Conservation (phyloP, 768 basidiomycete species). For the Pulveroboletus frians region DNA sequence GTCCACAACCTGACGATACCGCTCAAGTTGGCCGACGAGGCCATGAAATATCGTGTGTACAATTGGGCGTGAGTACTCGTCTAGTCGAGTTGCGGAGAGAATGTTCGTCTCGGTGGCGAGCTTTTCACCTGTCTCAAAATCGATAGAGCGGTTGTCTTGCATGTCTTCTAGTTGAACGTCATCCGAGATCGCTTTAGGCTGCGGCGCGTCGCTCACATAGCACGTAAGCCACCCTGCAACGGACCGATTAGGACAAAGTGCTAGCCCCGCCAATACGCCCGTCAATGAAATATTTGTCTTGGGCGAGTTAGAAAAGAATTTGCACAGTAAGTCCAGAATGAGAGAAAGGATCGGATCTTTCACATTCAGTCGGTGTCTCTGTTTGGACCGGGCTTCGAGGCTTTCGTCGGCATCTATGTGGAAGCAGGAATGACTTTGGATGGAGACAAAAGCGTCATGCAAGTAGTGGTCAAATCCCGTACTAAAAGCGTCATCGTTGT, state of each 20-base stretch:
- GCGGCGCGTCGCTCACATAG: constrained; percentile 38
- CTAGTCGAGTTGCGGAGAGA: constrained; percentile 62
- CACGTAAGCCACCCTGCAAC: constrained; percentile 88
- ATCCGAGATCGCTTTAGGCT: constrained; percentile 6
- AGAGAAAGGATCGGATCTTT: constrained; percentile 70
- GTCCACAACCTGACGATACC: constrained; percentile 68
- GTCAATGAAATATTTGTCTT: constrained; percentile 88
- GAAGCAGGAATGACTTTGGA: constrained; percentile 63
- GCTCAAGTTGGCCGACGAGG: constrained; percentile 75
- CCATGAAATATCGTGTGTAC: constrained; percentile 77
- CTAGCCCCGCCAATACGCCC: constrained; percentile 72
- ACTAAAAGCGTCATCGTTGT: constrained; percentile 68
- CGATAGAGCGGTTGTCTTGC: constrained; percentile 77
- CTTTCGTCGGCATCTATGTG: constrained; percentile 40
- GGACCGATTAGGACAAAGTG: constrained; percentile 80
- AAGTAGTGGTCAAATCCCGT: constrained; percentile 84
- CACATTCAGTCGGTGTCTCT: constrained; percentile 73
- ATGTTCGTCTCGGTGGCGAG: constrained; percentile 51
- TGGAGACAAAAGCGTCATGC: constrained; percentile 62
- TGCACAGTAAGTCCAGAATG: constrained; percentile 63
- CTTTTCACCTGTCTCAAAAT: constrained; percentile 65
- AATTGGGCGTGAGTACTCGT: constrained; percentile 70
- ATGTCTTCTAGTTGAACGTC: constrained; percentile 37
- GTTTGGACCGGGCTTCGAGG: constrained; percentile 34
- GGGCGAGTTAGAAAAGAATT: constrained; percentile 81